Evolutionary conservation across 169 alveolate genomes (phyloP), one percentile per base, ranked within the genome.

Genomic region (Babesia bigemina): DNA sequence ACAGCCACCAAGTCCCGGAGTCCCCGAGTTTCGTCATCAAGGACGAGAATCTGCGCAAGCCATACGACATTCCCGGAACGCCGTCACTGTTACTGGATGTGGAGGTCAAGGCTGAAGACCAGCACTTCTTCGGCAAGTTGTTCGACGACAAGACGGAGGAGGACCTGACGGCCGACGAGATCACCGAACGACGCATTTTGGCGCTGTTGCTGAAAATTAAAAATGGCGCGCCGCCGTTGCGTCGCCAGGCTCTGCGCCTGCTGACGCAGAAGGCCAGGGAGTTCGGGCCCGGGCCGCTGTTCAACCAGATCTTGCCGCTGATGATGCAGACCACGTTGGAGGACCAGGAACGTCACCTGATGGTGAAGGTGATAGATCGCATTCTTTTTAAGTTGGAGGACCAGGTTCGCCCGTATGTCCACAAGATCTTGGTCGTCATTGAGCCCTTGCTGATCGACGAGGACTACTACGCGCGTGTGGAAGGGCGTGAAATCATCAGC

Each of bases 391-490:
- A 97, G 86, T 78, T 98, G 76, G 99, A 97, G 61, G 99, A 97
- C 60, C 70, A 93, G 63, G 99, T 97, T 28, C 92, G 99, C 21
- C 99, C 99, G 4, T 96, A 96, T 91, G 99, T 98, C 19, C 99
- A 97, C 77, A 98, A 98, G 89, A 97, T 98, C 21, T 83, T 98
- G 75, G 99, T 96, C 22, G 99, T 98, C 28, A 98, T 98, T 16
- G 99, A 97, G 85, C 99, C 99, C 2, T 92, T 98, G 91, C 91
- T 98, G 26, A 97, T 97, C 52, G 99, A 98, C 85, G 99, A 98
- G 86, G 99, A 98, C 77, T 97, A 97, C 85, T 98, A 97, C 81
- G 99, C 99, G 0, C 94, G 99, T 75, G 99, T 97, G 28, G 99
- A 98, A 89, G 99, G 99, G 12, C 85, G 99, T 75, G 99, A 97